Percentiles rank a stretch among this genome's conserved stretches.
phyloP scores from a whole-genome alignment of 2,329 filamentous ascomycete species.

The Leptographium wingfieldii region DNA sequence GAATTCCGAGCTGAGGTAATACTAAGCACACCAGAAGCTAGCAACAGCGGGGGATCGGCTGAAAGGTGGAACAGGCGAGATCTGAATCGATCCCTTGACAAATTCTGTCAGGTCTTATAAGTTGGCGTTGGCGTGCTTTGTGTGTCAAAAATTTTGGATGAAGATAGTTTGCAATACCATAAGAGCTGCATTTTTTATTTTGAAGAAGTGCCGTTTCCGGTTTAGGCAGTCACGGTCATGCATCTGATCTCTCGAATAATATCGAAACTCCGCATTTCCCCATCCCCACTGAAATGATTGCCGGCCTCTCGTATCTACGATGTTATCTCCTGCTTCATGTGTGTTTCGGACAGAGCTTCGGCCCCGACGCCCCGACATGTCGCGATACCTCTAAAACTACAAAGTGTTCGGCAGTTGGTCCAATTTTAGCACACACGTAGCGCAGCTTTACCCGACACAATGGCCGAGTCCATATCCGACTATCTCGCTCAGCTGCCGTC shows the following conservation, averaged over 20 bases:
- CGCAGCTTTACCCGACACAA: not conserved
- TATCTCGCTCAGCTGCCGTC: slow-evolving; percentile 15
- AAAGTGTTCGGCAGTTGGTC: too few relatives aligned
- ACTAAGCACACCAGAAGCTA: not conserved
- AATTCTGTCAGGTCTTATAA: not conserved
- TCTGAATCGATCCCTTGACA: not conserved
- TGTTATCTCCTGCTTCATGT: not conserved
- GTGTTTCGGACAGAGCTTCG: not conserved
- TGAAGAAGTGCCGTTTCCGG: not conserved
- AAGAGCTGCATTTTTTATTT: not conserved
- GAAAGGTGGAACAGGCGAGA: not conserved
- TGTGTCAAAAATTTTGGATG: too few relatives aligned
- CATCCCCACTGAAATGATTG: not conserved
- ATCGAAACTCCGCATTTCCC: not conserved
- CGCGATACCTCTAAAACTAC: not conserved
- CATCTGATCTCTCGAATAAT: not conserved
- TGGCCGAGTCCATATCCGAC: not conserved
- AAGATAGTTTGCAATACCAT: too few relatives aligned
- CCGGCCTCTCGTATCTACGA: not conserved
- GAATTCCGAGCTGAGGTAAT: not conserved
- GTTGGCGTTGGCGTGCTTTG: not conserved
- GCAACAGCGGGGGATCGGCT: not conserved
- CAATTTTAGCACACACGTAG: too few relatives aligned
- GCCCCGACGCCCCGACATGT: not conserved
- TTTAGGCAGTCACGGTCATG: not conserved